A percentile compares a stretch with the other conserved stretches of the same genome.
Conservation (phyloP, 345 rosid genomes). For the Psidium guajava region DNA sequence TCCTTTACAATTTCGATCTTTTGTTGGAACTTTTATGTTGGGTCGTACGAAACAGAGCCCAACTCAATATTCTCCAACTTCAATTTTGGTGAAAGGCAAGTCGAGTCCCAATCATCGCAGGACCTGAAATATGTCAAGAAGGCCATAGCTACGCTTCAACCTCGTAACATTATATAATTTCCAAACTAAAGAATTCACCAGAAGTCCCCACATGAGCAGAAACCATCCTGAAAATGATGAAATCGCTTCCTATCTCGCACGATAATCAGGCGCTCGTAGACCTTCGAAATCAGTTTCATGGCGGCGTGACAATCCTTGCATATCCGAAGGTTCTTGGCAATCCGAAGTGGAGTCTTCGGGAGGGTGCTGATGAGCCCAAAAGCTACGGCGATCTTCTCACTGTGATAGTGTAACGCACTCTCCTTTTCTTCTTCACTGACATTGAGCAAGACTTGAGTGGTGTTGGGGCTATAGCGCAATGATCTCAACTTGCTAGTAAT, state of each 20-base stretch:
- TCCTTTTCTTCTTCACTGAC: conserved; percentile 47
- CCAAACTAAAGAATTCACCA: conserved; percentile 16
- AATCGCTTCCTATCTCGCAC: conserved; percentile 60
- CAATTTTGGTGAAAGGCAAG: background rate
- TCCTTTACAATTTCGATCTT: background rate
- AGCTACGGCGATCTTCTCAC: conserved; percentile 65
- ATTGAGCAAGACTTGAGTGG: conserved; percentile 42
- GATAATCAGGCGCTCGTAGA: conserved; percentile 34
- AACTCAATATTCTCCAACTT: background rate
- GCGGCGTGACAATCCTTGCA: conserved; percentile 70
- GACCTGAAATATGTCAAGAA: background rate
- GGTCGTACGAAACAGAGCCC: background rate
- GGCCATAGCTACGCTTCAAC: background rate
- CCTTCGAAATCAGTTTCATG: conserved; percentile 46
- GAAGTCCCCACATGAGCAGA: conserved; percentile 54
- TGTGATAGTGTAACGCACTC: conserved; percentile 37
- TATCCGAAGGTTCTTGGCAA: conserved; percentile 59
- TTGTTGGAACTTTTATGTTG: background rate
- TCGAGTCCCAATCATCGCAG: background rate
- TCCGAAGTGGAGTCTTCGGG: conserved; percentile 26
- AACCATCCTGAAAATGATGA: conserved; percentile 62
- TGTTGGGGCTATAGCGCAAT: conserved; percentile 43
- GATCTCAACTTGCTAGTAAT: conserved; percentile 25
- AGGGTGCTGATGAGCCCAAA: conserved; percentile 53
- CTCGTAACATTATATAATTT: background rate